These are phyloP conservation scores for Limonium bicolor DNA, from an alignment of 148 eudicot species.

Conservation along the genomic window DNA sequence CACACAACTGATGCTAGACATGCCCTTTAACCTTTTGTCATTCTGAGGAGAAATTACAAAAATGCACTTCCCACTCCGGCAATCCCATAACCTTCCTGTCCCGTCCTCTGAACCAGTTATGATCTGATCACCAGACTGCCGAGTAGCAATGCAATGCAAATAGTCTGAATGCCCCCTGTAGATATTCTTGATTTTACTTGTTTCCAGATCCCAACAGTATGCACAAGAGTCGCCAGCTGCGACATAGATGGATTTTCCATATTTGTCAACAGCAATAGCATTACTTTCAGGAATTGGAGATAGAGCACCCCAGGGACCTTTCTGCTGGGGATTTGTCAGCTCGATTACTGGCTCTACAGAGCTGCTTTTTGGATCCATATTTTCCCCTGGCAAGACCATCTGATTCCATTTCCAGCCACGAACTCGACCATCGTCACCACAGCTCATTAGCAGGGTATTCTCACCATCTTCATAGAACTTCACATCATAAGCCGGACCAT, in stretches of 20 bases:
- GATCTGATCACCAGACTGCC: constrained; percentile 59
- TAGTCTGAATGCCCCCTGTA: constrained; percentile 89
- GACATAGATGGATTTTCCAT: constrained; percentile 65
- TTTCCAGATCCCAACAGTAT: constrained; percentile 99
- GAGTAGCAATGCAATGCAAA: constrained; percentile 62
- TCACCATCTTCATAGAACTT: constrained; percentile 49
- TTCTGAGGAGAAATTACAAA: constrained; percentile 43
- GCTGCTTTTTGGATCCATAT: constrained; percentile 28
- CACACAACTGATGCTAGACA: constrained; percentile 56
- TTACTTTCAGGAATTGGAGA: constrained; percentile 94
- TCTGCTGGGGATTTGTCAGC: constrained; percentile 82
- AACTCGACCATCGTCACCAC: constrained; percentile 96
- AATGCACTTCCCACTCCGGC: constrained; percentile 67
- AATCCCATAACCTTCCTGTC: constrained; percentile 88
- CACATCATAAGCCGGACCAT: constrained; percentile 96
- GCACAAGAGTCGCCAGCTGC: constrained; percentile 97
- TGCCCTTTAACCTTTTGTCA: constrained; percentile 29
- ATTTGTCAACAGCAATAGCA: constrained; percentile 69
- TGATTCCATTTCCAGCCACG: constrained; percentile 94
- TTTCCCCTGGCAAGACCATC: constrained; percentile 22
- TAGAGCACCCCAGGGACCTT: constrained; percentile 90
- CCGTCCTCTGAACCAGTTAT: constrained; percentile 98
- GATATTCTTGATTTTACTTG: constrained; percentile 45
- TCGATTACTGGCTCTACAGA: constrained; percentile 57
- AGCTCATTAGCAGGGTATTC: constrained; percentile 67